Evolutionary conservation across 1,284 basidiomycete genomes (phyloP).

Genomic region (Fomitopsis schrenkii): DNA sequence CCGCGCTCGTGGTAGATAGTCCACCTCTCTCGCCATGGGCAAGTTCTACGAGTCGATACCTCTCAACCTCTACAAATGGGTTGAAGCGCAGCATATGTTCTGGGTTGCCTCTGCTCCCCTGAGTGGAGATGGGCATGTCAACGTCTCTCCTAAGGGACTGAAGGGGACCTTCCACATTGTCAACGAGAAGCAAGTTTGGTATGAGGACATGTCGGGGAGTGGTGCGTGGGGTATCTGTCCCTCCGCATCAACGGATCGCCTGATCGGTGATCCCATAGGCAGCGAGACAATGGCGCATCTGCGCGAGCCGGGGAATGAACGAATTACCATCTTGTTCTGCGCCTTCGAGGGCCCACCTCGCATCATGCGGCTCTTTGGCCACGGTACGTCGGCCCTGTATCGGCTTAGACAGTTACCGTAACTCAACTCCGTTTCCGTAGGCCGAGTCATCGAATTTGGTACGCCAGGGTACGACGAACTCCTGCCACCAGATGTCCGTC

Average conservation of each 20-base stretch:
- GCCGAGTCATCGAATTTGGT: slow-evolving; percentile 48
- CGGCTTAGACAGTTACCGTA: too few relatives aligned
- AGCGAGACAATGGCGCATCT: slow-evolving; percentile 54
- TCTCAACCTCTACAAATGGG: slow-evolving; percentile 40
- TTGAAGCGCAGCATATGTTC: slow-evolving; percentile 47
- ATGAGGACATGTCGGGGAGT: slow-evolving; percentile 53
- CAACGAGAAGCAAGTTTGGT: slow-evolving; percentile 45
- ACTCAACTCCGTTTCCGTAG: slow-evolving; percentile 20
- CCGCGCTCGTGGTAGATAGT: too few relatives aligned
- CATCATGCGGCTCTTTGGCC: slow-evolving; percentile 48
- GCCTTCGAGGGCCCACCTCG: slow-evolving; percentile 53
- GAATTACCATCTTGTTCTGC: slow-evolving; percentile 52
- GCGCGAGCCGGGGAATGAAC: slow-evolving; percentile 44
- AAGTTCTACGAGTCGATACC: slow-evolving; percentile 47
- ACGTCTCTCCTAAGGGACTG: slow-evolving; percentile 52
- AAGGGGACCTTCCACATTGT: slow-evolving; percentile 46
- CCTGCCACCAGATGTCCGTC: slow-evolving; percentile 38
- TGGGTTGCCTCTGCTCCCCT: slow-evolving; percentile 57
- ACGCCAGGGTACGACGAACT: slow-evolving; percentile 44
- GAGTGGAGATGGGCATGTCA: slow-evolving; percentile 44
- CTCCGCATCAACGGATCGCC: neutral
- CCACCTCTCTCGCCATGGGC: slow-evolving; percentile 34
- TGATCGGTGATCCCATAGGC: slow-evolving; percentile 26
- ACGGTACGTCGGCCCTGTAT: slow-evolving; percentile 29
- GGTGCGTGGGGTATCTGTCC: slow-evolving; percentile 30